phyloP scores from a whole-genome alignment of 1,284 basidiomycete species.

The Tausonia pullulans region DNA sequence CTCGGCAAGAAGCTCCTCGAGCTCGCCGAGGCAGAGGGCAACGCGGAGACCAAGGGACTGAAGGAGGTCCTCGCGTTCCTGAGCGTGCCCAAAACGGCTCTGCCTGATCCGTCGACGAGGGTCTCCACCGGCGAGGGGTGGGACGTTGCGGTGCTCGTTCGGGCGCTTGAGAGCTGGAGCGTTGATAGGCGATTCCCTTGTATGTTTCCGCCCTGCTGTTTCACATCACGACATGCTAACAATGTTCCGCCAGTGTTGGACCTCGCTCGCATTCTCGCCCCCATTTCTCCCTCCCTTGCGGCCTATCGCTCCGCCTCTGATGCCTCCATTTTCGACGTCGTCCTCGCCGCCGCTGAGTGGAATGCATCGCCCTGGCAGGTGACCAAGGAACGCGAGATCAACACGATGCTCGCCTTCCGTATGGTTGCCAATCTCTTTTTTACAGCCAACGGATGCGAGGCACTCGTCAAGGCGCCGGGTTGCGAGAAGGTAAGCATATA shows the following conservation, averaged over 20 bases:
- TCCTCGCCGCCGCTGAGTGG: slow-evolving; percentile 57
- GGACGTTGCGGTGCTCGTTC: slow-evolving; percentile 53
- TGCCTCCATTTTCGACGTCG: slow-evolving; percentile 46
- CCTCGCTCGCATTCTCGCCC: slow-evolving; percentile 64
- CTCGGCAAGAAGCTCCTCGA: slow-evolving; percentile 75
- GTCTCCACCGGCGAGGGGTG: slow-evolving; percentile 20
- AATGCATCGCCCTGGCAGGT: slow-evolving; percentile 39
- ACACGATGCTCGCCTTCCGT: slow-evolving; percentile 71
- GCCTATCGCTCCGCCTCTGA: slow-evolving; percentile 42
- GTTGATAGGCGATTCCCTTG: slow-evolving; percentile 68
- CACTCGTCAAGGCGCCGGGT: slow-evolving; percentile 43
- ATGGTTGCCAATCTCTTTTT: slow-evolving; percentile 66
- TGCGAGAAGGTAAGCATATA: slow-evolving; percentile 39
- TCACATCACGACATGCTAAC: neutral
- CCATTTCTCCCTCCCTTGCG: slow-evolving; percentile 44
- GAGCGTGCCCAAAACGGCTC: slow-evolving; percentile 41
- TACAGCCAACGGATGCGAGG: slow-evolving; percentile 38
- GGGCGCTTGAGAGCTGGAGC: slow-evolving; percentile 69
- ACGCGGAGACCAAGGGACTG: slow-evolving; percentile 51
- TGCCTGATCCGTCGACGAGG: slow-evolving; percentile 21
- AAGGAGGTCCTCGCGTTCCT: slow-evolving; percentile 58
- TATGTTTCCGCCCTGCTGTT: slow-evolving; percentile 31
- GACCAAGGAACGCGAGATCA: slow-evolving; percentile 65
- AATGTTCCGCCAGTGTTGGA: slow-evolving; percentile 61
- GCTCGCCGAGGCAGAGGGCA: slow-evolving; percentile 58